Base-by-base conservation (phyloP, 1,284 basidiomycete genomes). In the Irpex rosettiformis region DNA sequence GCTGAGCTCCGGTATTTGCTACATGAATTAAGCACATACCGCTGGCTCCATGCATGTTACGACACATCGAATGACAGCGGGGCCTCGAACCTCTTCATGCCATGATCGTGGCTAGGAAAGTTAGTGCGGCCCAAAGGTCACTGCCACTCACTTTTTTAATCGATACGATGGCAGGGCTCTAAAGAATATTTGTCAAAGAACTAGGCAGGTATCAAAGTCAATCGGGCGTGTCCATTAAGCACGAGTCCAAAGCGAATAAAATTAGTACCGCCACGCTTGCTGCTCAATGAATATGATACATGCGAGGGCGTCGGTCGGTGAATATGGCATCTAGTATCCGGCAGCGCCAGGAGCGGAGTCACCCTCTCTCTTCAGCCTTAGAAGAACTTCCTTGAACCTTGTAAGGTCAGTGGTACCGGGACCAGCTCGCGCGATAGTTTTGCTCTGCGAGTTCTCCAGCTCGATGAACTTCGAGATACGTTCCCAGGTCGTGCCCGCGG, bases 381-480 rank as follows among this genome's bases (percentile, higher is more conserved):
- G 75, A 59, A 97, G 75, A 49, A 97, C 89, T 72, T 97, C 96
- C 76, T 94, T 96, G 82, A 94, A 94, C 61, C 96, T 82, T 47
- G 84, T 77, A 59, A 98, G 79, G 70, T 99, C 97, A 1, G 90
- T 94, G 45, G 93, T 92, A 21, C 92, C 92, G n/a, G 92, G 77
- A 16, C 92, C 93, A 40, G 89, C 83, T 42, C 94, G 85, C 21
- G 95, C 89, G 67, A 95, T 84, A 0, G 96, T 98, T 80, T 98
- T 99, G 79, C 90, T 93, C 76, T 96, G 94, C 59, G 94, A 97
- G 74, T 98, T 98, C 73, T 98, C 87, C 47, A 99, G 81, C 64
- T 96, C 94, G 60, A 98, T 77, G 56, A 91, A 75, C 52, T 90
- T 89, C 69, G 89, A 90, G 69, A 99, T 96, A 27, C 96, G 88